Percentiles rank a stretch among this genome's conserved stretches.
Evolutionary conservation across 31 red algal genomes (phyloP).

Genomic region (Odonthalia washingtoniensis): DNA sequence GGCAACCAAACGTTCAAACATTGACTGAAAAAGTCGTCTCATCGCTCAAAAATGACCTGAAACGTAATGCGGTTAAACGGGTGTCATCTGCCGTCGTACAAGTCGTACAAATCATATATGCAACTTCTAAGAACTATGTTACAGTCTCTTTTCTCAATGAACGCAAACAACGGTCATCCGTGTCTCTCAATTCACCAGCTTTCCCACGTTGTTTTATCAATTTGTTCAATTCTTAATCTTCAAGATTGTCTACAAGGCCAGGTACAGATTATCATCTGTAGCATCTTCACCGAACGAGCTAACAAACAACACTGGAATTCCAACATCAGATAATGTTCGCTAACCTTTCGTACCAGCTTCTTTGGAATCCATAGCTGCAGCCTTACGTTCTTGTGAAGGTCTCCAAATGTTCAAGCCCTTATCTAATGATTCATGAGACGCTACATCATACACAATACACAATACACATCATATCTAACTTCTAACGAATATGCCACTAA

Average conservation of each 20-base stretch:
- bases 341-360: too few relatives aligned
- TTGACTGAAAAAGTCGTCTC: slow-evolving; percentile 91
- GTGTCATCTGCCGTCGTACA: slow-evolving; percentile 85
- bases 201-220: slow-evolving; percentile 84
- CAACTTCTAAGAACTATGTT: slow-evolving; percentile 76
- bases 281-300: slow-evolving; percentile 11
- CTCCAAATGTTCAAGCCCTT: slow-evolving; percentile 68
- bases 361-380: too few relatives aligned
- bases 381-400: slow-evolving; percentile 51
- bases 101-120: slow-evolving; percentile 89
- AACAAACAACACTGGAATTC: slow-evolving; percentile 82
- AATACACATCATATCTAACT: too few relatives aligned
- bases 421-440: slow-evolving; percentile 59
- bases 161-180: slow-evolving; percentile 83
- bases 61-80: slow-evolving; percentile 71
- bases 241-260: slow-evolving; percentile 77
- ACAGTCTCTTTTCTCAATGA: slow-evolving; percentile 72
- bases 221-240: slow-evolving; percentile 85
- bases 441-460: slow-evolving; percentile 79
- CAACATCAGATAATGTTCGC: slow-evolving; percentile 36
- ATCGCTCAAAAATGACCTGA: slow-evolving; percentile 89
- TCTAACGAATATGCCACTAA: too few relatives aligned
- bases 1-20: slow-evolving; percentile 89
- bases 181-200: slow-evolving; percentile 89
- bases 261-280: slow-evolving; percentile 34